Evolutionary conservation across 2,329 filamentous ascomycete species (phyloP).

Genomic region (Alternaria sp.): DNA sequence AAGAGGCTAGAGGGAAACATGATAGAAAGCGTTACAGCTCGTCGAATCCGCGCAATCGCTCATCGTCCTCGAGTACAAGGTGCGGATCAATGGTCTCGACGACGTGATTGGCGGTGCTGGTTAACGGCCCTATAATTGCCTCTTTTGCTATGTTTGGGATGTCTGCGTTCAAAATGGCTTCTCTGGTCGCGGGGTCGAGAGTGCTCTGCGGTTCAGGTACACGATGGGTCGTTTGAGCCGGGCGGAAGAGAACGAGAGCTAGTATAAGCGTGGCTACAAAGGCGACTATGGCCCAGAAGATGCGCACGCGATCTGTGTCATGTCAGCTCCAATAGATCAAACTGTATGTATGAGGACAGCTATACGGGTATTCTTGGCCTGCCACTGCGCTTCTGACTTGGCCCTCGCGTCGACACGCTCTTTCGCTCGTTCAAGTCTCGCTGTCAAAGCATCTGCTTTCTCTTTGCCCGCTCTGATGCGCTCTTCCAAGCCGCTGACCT

Average conservation of each 20-base stretch:
- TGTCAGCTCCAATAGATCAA: conserved; percentile 20
- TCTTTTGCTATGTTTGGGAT: conserved; percentile 48
- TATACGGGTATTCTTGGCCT: conserved; percentile 65
- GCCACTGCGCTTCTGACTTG: conserved; percentile 70
- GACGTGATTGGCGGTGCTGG: conserved; percentile 7
- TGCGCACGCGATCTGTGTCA: conserved; percentile 61
- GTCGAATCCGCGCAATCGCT: conserved; percentile 33
- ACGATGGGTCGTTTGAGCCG: conserved; percentile 32
- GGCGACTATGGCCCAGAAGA: conserved; percentile 68
- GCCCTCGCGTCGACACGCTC: conserved; percentile 73
- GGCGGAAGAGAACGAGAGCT: conserved; percentile 54
- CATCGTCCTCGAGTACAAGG: conserved; percentile 20
- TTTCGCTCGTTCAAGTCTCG: conserved; percentile 70
- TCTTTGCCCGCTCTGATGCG: conserved; percentile 68
- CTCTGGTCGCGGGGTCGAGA: conserved; percentile 29
- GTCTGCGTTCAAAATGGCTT: conserved; percentile 36
- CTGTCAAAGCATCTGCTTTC: conserved; percentile 67
- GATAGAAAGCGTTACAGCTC: conserved; percentile 25
- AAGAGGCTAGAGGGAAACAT: not conserved
- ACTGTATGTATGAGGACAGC: not conserved
- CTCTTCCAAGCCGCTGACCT: conserved; percentile 68
- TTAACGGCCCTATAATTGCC: conserved; percentile 34
- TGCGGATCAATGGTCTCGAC: conserved; percentile 12
- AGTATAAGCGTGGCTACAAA: conserved; percentile 57
- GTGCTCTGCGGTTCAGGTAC: conserved; percentile 11